Conservation (phyloP, 2,329 filamentous ascomycete species). For the Alternaria solani region DNA sequence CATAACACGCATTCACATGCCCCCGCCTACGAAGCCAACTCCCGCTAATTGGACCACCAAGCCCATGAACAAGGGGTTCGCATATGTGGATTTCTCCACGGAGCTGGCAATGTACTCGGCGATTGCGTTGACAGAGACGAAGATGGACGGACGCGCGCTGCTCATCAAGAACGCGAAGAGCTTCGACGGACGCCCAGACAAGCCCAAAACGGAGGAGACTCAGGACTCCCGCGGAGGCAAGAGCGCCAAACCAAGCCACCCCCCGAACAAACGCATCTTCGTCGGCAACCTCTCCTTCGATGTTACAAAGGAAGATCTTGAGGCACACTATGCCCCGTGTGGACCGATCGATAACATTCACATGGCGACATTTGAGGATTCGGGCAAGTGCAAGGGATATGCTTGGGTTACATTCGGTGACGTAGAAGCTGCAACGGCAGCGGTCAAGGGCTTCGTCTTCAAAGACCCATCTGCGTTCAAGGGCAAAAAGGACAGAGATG, state of each 20-base stretch:
- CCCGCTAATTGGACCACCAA: slow-evolving; percentile 56
- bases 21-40: slow-evolving; percentile 58
- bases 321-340: slow-evolving; percentile 83
- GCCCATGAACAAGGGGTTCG: slow-evolving; percentile 87
- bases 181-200: slow-evolving; percentile 87
- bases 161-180: slow-evolving; percentile 93
- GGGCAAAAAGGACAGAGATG: slow-evolving; percentile 61
- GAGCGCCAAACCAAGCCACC: slow-evolving; percentile 55
- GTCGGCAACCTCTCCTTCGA: slow-evolving; percentile 68
- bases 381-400: slow-evolving; percentile 97
- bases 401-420: slow-evolving; percentile 94
- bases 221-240: slow-evolving; percentile 38
- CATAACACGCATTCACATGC: slow-evolving; percentile 87
- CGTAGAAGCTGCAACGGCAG: slow-evolving; percentile 74
- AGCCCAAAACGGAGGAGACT: slow-evolving; percentile 57
- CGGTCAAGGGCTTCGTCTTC: slow-evolving; percentile 82
- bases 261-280: slow-evolving; percentile 82
- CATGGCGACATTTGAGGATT: slow-evolving; percentile 94
- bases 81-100: slow-evolving; percentile 89
- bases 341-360: slow-evolving; percentile 84
- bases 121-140: slow-evolving; percentile 83
- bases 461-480: slow-evolving; percentile 64
- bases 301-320: slow-evolving; percentile 75
- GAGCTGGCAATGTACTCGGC: slow-evolving; percentile 75
- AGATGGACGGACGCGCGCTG: slow-evolving; percentile 77